A percentile compares a stretch with the other conserved stretches of the same genome.
These are phyloP conservation scores for Talaromyces sp. DNA, from an alignment of 2,329 filamentous ascomycete species.

Conservation along the genomic window DNA sequence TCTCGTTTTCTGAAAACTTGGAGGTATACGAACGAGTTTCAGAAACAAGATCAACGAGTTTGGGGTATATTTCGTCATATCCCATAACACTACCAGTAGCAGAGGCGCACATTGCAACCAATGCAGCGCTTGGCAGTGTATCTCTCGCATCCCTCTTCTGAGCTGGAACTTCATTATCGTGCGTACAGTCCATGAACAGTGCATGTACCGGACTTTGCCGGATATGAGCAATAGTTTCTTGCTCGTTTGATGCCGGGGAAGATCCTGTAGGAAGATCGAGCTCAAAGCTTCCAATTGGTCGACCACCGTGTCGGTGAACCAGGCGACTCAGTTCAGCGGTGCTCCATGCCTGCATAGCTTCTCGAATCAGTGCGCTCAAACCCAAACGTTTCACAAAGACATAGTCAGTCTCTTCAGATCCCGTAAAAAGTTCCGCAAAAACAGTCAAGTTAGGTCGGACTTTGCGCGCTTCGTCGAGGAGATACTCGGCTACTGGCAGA, in stretches of 20 bases:
- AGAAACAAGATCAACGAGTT: slow-evolving; percentile 84
- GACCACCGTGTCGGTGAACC: slow-evolving; percentile 87
- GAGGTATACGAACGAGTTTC: slow-evolving; percentile 82
- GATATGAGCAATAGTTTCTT: slow-evolving; percentile 71
- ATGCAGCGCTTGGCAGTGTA: slow-evolving; percentile 85
- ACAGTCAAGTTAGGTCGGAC: slow-evolving; percentile 85
- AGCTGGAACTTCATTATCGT: slow-evolving; percentile 93
- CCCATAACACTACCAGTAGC: slow-evolving; percentile 96
- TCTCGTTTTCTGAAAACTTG: slow-evolving; percentile 58
- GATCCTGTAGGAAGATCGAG: slow-evolving; percentile 74
- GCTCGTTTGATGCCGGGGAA: slow-evolving; percentile 29
- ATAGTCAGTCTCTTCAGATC: slow-evolving; percentile 93
- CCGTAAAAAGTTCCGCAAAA: slow-evolving; percentile 91
- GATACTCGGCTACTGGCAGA: slow-evolving; percentile 86
- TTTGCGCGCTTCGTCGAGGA: slow-evolving; percentile 86
- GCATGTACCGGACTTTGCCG: slow-evolving; percentile 86
- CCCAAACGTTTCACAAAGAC: slow-evolving; percentile 91
- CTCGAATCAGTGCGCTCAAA: slow-evolving; percentile 83
- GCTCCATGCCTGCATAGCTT: slow-evolving; percentile 98
- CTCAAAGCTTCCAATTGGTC: slow-evolving; percentile 95
- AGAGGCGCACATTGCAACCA: slow-evolving; percentile 93
- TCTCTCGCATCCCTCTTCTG: slow-evolving; percentile 93
- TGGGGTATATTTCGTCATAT: slow-evolving; percentile 93
- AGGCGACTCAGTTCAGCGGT: slow-evolving; percentile 87
- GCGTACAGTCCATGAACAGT: slow-evolving; percentile 98